Evolutionary conservation across 306 rosid species (phyloP), one percentile per base, ranked within the genome.

Genomic region (Lathyrus aphaca): DNA sequence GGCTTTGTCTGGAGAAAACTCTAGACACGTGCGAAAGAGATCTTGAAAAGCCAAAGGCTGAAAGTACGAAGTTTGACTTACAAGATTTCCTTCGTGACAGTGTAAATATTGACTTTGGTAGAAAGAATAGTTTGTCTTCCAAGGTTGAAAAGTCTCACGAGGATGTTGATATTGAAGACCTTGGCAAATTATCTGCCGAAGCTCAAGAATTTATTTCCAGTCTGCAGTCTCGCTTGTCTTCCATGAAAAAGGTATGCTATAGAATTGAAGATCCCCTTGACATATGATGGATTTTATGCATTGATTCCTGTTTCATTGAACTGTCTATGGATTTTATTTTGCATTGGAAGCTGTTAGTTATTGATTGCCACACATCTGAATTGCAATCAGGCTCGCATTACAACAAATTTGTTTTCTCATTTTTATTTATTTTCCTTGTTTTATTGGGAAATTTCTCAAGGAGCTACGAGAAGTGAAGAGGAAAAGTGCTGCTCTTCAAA

Each of bases 401-500:
- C 21, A 38, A 35, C 37, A 23, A 32, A 35, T 53, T 19, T 59
- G 55, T 48, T 48, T 65, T 68, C 71, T 72, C 44, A 69, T 67
- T n/a, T 64, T 56, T 12, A n/a, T 9, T 10, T 75, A 48, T 61
- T 67, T 75, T 64, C 29, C 39, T 37, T 8, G 32, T 54, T 48
- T 60, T 60, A 19, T 29, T 8, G 48, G 54, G 43, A 29, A 7
- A 76, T 61, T 83, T 78, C 54, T 78, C 61, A 60, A 94, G 97
- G 99, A 94, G 78, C 89, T 94, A 66, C 83, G 76, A 59, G 89
- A 88, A 51, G 89, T 85, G 66, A 89, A 88, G 82, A 88, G 99
- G 79, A 88, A 89, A 81, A 88, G 79, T 80, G 97, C 86, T n/a
- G 96, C 97, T 51, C 91, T 93, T 62, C 90, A 94, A 75, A 94